Conservation (phyloP, 495 filamentous ascomycete genomes). For the Talaromyces trachyspermus region DNA sequence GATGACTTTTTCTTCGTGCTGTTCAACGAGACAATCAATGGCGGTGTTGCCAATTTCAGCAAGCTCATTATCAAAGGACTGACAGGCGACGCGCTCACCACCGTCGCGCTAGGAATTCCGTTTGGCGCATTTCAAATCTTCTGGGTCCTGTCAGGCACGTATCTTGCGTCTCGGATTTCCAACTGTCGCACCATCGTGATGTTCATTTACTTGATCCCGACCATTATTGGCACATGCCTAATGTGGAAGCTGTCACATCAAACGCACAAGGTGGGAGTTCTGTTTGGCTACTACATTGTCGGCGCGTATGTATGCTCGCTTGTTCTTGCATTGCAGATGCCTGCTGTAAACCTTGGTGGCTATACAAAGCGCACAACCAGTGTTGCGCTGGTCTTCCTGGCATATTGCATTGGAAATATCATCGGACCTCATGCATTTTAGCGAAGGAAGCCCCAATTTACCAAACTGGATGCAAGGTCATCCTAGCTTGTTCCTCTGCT, state of each 20-base stretch:
- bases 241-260: slow-evolving; percentile 29
- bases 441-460: slow-evolving; percentile 26
- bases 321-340: slow-evolving; percentile 35
- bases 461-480: slow-evolving; percentile 27
- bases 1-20: slow-evolving; percentile 28
- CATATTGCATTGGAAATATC: slow-evolving; percentile 29
- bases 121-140: slow-evolving; percentile 32
- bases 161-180: slow-evolving; percentile 22
- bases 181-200: slow-evolving; percentile 31
- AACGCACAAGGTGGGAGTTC: slow-evolving; percentile 24
- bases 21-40: slow-evolving; percentile 32
- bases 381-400: slow-evolving; percentile 32
- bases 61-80: slow-evolving; percentile 35
- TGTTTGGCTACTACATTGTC: slow-evolving; percentile 35
- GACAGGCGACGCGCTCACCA: slow-evolving; percentile 19
- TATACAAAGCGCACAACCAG: slow-evolving; percentile 37
- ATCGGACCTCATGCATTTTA: slow-evolving; percentile 32
- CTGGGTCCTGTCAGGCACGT: slow-evolving; percentile 28
- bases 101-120: slow-evolving; percentile 30
- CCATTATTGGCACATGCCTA: slow-evolving; percentile 25
- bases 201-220: slow-evolving; percentile 28
- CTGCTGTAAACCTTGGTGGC: slow-evolving; percentile 31
- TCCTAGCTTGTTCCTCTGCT: slow-evolving; percentile 18
- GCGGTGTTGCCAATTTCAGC: slow-evolving; percentile 29
- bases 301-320: slow-evolving; percentile 31